A percentile compares a stretch with the other conserved stretches of the same genome.
Evolutionary conservation across 768 basidiomycete genomes (phyloP).

Genomic region (Termitomyces sp.): DNA sequence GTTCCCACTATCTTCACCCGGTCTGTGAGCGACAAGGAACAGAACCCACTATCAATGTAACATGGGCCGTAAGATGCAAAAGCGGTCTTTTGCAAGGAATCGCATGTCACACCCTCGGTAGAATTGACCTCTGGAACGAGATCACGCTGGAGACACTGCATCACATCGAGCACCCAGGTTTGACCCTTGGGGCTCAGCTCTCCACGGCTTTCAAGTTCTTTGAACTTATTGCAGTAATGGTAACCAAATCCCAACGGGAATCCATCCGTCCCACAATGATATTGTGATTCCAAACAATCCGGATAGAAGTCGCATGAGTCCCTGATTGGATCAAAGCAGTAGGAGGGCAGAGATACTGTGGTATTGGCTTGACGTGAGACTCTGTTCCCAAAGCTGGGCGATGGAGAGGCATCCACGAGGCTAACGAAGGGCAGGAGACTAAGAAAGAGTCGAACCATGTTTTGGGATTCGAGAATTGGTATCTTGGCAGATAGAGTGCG

Average conservation of each 20-base stretch:
- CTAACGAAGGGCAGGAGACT: background rate
- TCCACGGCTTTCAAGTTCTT: slow-evolving; percentile 16
- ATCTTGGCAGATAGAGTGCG: no score
- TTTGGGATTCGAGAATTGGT: background rate
- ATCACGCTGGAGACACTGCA: slow-evolving; percentile 42
- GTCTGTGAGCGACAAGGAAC: slow-evolving; percentile 28
- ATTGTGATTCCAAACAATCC: slow-evolving; percentile 40
- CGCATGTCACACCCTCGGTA: slow-evolving; percentile 23
- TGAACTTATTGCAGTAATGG: slow-evolving; percentile 37
- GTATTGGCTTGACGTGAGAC: background rate
- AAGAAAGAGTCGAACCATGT: background rate
- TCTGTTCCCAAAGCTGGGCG: background rate
- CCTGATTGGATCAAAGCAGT: slow-evolving; percentile 28
- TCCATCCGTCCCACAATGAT: slow-evolving; percentile 39
- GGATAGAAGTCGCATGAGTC: slow-evolving; percentile 42
- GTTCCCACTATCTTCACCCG: slow-evolving; percentile 36
- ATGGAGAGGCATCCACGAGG: background rate
- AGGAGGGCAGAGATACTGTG: background rate
- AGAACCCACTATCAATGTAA: slow-evolving; percentile 39
- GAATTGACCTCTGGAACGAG: slow-evolving; percentile 33
- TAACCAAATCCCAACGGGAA: slow-evolving; percentile 44
- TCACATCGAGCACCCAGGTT: slow-evolving; percentile 40
- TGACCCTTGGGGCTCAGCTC: slow-evolving; percentile 30
- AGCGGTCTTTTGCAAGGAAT: slow-evolving; percentile 15
- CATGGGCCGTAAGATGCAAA: slow-evolving; percentile 40